These are phyloP conservation scores for Linnemannia zychae DNA, from an alignment of 192 early-diverging fungal genomes.

Conservation along the genomic window DNA sequence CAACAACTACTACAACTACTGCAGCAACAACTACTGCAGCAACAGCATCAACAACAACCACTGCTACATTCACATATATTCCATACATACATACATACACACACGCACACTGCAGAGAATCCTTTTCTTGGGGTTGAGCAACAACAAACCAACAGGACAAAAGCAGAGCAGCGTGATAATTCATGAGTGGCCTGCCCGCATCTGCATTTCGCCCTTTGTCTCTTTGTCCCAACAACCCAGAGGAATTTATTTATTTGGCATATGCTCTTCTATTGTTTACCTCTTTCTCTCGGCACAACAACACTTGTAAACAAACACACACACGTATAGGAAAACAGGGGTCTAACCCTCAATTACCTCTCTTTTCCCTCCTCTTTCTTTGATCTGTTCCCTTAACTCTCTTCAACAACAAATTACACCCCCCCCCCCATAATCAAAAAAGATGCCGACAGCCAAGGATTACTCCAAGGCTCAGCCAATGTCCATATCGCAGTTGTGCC, in stretches of 20 bases:
- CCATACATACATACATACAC: not conserved
- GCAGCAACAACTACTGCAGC: no score
- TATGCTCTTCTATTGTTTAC: not conserved
- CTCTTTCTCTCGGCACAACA: not conserved
- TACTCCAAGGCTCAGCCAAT: constrained; percentile 44
- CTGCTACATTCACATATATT: not conserved
- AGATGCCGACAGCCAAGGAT: constrained; percentile 40
- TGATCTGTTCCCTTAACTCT: not conserved
- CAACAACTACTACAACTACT: no score
- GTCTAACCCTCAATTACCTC: not conserved
- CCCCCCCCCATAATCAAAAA: not conserved
- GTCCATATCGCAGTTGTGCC: constrained; percentile 49
- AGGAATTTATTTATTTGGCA: constrained; percentile 4
- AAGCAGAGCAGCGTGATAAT: not conserved
- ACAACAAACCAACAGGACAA: not conserved
- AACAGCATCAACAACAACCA: not conserved
- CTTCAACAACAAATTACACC: not conserved
- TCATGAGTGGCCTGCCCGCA: not conserved
- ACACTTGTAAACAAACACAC: constrained; percentile 6
- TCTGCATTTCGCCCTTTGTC: not conserved
- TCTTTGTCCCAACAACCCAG: constrained; percentile 8
- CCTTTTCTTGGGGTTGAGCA: not conserved
- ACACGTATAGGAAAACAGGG: not conserved
- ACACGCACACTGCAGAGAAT: not conserved
- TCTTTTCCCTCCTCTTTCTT: not conserved